A percentile compares a stretch with the other conserved stretches of the same genome.
Conservation (phyloP, 1,284 basidiomycete species). For the Megacollybia platyphylla region DNA sequence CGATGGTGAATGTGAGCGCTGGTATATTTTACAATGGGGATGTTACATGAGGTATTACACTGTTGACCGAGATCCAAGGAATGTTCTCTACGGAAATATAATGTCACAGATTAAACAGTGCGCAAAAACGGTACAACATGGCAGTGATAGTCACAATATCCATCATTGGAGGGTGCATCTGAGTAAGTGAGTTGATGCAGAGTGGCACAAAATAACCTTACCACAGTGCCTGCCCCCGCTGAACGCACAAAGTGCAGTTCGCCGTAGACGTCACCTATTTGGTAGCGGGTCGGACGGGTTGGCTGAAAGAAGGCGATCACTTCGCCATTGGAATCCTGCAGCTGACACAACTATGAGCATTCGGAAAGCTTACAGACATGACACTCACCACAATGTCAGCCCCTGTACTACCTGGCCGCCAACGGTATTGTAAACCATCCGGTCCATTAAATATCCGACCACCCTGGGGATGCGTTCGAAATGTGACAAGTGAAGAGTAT, state of each 20-base stretch:
- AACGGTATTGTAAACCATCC: slow-evolving; percentile 66
- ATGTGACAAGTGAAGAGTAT: background rate
- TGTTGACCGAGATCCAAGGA: background rate
- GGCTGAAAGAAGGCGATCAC: slow-evolving; percentile 70
- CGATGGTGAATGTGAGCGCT: background rate
- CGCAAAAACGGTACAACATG: slow-evolving; percentile 72
- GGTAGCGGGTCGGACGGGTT: slow-evolving; percentile 61
- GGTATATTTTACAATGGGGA: slow-evolving; percentile 2
- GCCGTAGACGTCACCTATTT: slow-evolving; percentile 71
- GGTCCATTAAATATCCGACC: slow-evolving; percentile 64
- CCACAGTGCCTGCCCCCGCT: slow-evolving; percentile 69
- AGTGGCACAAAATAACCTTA: slow-evolving; percentile 23
- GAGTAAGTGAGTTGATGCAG: slow-evolving; percentile 11
- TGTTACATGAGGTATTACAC: slow-evolving; percentile 1
- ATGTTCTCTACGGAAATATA: background rate
- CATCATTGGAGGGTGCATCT: slow-evolving; percentile 82
- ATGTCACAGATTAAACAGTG: slow-evolving; percentile 48
- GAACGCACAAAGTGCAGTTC: slow-evolving; percentile 70
- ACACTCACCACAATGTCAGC: slow-evolving; percentile 51
- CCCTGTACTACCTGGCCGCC: slow-evolving; percentile 48
- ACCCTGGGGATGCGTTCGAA: slow-evolving; percentile 26
- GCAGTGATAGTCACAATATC: slow-evolving; percentile 71
- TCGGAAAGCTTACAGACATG: slow-evolving; percentile 5
- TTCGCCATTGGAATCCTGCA: slow-evolving; percentile 55
- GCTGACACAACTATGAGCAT: slow-evolving; percentile 22